Evolutionary conservation across 805 yeast species (phyloP).

Genomic region (Pichia phayaonensis): DNA sequence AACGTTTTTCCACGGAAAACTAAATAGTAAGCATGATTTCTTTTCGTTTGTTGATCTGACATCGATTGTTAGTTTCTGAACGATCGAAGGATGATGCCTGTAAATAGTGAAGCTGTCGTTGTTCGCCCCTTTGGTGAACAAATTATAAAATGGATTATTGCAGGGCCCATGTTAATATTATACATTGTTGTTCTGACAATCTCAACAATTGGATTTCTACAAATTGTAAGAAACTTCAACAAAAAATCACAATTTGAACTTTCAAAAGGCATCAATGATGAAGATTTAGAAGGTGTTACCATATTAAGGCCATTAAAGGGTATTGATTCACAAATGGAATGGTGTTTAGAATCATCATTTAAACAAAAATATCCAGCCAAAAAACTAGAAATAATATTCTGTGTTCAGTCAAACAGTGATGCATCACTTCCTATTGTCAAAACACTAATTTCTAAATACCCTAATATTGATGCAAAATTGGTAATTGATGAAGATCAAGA

Average conservation of each 20-base stretch:
- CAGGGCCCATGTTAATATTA: conserved; percentile 17
- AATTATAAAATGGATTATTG: not conserved
- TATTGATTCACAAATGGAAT: conserved; percentile 63
- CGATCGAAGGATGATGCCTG: not conserved
- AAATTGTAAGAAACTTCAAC: conserved; percentile 20
- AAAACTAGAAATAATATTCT: conserved; percentile 63
- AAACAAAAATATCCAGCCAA: conserved; percentile 56
- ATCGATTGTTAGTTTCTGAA: too few species aligned
- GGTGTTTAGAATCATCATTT: conserved; percentile 62
- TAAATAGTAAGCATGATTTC: not conserved
- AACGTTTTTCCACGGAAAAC: too few species aligned
- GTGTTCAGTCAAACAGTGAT: conserved; percentile 59
- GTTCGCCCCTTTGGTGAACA: not conserved
- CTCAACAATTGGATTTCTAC: conserved; percentile 25
- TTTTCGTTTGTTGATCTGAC: not conserved
- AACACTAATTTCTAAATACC: conserved; percentile 42
- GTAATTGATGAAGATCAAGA: conserved; percentile 38
- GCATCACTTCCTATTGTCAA: conserved; percentile 55
- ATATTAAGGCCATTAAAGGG: conserved; percentile 82
- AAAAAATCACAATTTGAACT: conserved; percentile 11
- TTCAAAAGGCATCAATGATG: conserved; percentile 18
- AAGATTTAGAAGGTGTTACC: conserved; percentile 57
- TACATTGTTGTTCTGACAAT: conserved; percentile 24
- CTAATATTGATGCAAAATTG: conserved; percentile 50
- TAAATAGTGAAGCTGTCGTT: conserved; percentile 1